Evolutionary conservation across 2,329 filamentous ascomycete species (phyloP), one percentile per base, ranked within the genome.

Genomic region (Chaetomium olivaceum): DNA sequence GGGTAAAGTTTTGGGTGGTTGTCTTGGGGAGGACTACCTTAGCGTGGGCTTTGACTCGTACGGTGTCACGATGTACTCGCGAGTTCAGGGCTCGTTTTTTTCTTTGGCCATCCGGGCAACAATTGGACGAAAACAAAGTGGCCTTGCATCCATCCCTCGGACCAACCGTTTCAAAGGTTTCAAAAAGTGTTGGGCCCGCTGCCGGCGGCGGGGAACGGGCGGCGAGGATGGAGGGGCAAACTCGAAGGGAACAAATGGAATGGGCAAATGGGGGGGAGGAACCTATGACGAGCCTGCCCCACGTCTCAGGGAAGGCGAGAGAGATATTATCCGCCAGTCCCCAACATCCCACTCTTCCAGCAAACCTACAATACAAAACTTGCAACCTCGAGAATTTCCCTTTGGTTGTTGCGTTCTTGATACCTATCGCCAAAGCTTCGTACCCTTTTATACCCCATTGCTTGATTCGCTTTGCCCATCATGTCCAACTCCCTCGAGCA

Each of bases 401-500:
- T 56, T 66, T 55, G 19, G 52, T 21, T 14, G 43, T 23, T 31
- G 9, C 36, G 7, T 4, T 16, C 31, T n/a, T 31, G 14, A 58
- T 48, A 31, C 52, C 21, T 8, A 39, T 8, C 12, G 12, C 43
- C 21, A 31, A 48, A 51, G 25, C 46, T 56, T 39, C 50, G 31
- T 19, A 31, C 11, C 27, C 16, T 19, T 31, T 14, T 11, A 50
- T 46, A 61, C 58, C 36, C 9, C 4, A 43, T 55, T 50, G 27
- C 16, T 57, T 50, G 36, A 52, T 33, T 59, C 29, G 12, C 54
- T 46, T 62, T 36, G 39, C 66, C 71, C 72, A 80, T 71, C 57
- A 97, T 97, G 93, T 82, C 92, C 81, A 90, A 83, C 81, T 92
- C 93, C 81, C 91, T 99, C 76, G 95, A 98, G 76, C 93, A 98